These are phyloP conservation scores for Dillenia turbinata DNA, from an alignment of 164 flowering plant genomes.

Conservation along the genomic window DNA sequence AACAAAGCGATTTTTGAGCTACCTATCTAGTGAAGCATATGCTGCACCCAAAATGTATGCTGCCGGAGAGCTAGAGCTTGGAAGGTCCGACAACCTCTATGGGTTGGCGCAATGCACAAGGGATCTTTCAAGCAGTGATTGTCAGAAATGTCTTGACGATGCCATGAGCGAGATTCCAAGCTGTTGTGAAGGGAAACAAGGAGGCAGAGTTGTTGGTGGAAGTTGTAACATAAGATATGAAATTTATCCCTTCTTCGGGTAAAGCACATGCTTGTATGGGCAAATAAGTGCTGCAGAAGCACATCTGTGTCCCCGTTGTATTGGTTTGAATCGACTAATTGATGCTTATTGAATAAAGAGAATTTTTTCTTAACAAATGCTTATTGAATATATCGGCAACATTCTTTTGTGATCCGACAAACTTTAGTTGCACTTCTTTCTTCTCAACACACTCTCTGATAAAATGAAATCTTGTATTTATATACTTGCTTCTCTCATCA, in stretches of 20 bases:
- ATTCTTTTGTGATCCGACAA: too few relatives aligned
- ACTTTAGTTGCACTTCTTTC: too few relatives aligned
- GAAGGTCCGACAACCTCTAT: neutral
- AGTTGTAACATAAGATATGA: constrained; percentile 59
- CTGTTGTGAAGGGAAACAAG: constrained; percentile 45
- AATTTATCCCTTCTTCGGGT: constrained; percentile 33
- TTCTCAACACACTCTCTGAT: too few relatives aligned
- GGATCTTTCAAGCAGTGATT: constrained; percentile 28
- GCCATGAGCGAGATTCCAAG: constrained; percentile 29
- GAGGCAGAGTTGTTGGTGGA: constrained; percentile 48
- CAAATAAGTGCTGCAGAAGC: too few relatives aligned
- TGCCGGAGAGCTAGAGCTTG: neutral
- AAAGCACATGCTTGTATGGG: too few relatives aligned
- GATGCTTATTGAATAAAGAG: too few relatives aligned
- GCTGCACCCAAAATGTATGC: neutral
- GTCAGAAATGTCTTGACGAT: constrained; percentile 41
- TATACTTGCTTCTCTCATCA: too few relatives aligned
- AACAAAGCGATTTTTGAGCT: neutral
- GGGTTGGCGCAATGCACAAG: constrained; percentile 23
- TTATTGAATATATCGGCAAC: too few relatives aligned
- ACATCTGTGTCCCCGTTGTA: too few relatives aligned
- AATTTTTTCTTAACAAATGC: too few relatives aligned
- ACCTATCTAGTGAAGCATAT: neutral
- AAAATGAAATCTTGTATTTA: too few relatives aligned
- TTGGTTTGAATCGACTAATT: too few relatives aligned